Conservation (phyloP, 345 rosid genomes). For the Rhodamnia argentea region DNA sequence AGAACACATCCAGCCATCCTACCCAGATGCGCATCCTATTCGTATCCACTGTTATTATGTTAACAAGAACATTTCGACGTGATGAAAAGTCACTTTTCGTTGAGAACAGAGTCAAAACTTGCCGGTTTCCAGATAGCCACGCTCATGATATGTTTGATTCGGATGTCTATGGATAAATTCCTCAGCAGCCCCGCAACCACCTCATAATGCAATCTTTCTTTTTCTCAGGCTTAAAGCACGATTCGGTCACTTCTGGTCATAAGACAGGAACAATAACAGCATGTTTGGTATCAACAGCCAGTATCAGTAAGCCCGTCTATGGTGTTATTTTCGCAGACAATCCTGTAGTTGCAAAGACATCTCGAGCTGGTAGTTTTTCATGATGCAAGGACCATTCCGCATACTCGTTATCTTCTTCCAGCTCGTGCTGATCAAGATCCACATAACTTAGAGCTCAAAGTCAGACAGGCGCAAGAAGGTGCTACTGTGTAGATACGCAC, state of each 20-base stretch:
- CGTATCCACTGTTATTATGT: background rate
- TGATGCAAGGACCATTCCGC: background rate
- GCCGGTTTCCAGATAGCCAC: background rate
- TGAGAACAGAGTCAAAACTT: background rate
- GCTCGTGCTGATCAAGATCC: background rate
- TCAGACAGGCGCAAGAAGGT: background rate
- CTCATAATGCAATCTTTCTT: background rate
- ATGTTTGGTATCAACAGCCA: background rate
- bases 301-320: background rate
- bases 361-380: background rate
- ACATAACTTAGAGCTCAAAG: background rate
- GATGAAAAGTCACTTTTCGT: background rate
- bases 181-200: background rate
- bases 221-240: background rate
- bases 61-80: background rate
- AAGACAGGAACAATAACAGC: background rate
- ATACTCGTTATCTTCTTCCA: background rate
- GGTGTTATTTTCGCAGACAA: background rate
- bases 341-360: background rate
- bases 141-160: background rate
- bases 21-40: background rate
- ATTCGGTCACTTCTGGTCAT: background rate
- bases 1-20: background rate
- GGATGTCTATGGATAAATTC: background rate
- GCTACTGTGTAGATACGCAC: background rate